phyloP scores from a whole-genome alignment of 345 rosid genomes.

The Acer yangbiense region DNA sequence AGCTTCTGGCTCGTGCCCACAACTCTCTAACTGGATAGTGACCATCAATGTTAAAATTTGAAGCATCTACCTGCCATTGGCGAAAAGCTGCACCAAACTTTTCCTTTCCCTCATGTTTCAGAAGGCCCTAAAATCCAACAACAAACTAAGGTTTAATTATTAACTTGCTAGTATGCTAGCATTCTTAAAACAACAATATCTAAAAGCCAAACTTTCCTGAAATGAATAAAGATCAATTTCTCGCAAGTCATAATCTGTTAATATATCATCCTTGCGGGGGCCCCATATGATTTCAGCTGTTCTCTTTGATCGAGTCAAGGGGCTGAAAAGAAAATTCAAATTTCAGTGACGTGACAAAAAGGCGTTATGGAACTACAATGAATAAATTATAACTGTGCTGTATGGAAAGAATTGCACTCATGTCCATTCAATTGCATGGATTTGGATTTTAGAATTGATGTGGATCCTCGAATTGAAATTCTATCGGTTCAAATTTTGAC shows the following conservation, averaged over 20 bases:
- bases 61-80: conserved; percentile 84
- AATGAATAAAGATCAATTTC: conserved; percentile 94
- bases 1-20: conserved; percentile 77
- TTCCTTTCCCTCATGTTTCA: conserved; percentile 83
- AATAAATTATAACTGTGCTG: not conserved
- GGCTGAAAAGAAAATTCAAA: conserved; percentile 43
- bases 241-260: conserved; percentile 68
- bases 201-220: conserved; percentile 46
- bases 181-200: not conserved
- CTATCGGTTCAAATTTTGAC: not conserved
- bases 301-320: conserved; percentile 75
- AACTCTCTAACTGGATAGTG: conserved; percentile 89
- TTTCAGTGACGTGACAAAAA: not conserved
- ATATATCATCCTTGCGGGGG: conserved; percentile 54
- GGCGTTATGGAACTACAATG: not conserved
- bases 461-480: not conserved
- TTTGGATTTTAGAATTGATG: not conserved
- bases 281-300: conserved; percentile 94
- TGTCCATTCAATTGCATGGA: too few species aligned
- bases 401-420: not conserved
- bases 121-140: conserved; percentile 60
- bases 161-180: not conserved
- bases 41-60: conserved; percentile 80
- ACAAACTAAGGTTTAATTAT: not conserved
- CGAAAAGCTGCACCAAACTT: conserved; percentile 74